Evolutionary conservation across 768 basidiomycete genomes (phyloP).

Genomic region (Chalciporus sphaerocephalus): DNA sequence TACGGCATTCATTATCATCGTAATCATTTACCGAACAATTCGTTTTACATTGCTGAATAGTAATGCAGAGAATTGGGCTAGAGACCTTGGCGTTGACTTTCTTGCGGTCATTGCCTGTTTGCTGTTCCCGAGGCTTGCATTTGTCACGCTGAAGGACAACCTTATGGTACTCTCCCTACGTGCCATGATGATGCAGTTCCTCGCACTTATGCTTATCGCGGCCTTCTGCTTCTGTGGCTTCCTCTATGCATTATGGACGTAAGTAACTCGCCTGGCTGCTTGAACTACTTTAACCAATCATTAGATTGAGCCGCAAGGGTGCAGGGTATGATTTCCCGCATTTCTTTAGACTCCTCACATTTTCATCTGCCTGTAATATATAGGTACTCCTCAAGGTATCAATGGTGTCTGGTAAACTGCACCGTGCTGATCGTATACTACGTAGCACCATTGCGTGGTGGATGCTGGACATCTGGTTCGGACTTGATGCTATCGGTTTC

Average conservation of each 20-base stretch:
- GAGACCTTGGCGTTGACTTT: constrained; percentile 69
- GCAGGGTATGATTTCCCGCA: constrained; percentile 41
- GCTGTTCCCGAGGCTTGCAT: constrained; percentile 90
- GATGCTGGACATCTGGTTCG: constrained; percentile 93
- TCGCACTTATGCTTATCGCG: constrained; percentile 77
- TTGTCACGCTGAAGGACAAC: constrained; percentile 81
- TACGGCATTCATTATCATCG: constrained; percentile 69
- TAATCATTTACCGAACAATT: constrained; percentile 22
- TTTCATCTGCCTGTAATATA: constrained; percentile 17
- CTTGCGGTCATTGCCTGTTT: constrained; percentile 86
- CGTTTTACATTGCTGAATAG: constrained; percentile 1
- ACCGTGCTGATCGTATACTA: constrained; percentile 2
- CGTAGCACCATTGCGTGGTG: constrained; percentile 79
- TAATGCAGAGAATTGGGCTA: constrained; percentile 57
- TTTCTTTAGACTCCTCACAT: neutral
- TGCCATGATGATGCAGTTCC: constrained; percentile 91
- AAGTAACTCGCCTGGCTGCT: constrained; percentile 33
- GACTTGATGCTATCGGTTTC: constrained; percentile 91
- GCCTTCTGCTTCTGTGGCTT: constrained; percentile 92
- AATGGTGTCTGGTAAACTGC: neutral
- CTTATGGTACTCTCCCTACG: constrained; percentile 78
- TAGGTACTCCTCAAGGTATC: constrained; percentile 36
- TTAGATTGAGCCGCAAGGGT: constrained; percentile 58
- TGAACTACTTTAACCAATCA: constrained; percentile 5
- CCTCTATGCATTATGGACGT: constrained; percentile 92